A percentile compares a stretch with the other conserved stretches of the same genome.
Evolutionary conservation across 768 basidiomycete genomes (phyloP).

Genomic region (Leucogyrophana mollusca): DNA sequence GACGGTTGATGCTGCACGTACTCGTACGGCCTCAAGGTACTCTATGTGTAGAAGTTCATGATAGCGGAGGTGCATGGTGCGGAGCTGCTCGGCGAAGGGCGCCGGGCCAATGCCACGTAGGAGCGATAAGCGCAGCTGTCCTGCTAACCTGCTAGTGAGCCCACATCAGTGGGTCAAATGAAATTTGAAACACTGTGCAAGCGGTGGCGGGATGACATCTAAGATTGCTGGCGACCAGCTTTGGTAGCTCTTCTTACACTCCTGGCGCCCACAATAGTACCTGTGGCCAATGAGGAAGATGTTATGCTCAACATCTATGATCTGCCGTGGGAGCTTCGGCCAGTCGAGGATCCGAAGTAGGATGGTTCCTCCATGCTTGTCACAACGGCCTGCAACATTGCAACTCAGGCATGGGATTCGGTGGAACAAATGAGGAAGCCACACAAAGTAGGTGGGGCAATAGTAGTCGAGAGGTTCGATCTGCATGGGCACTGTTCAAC

Average conservation of each 20-base stretch:
- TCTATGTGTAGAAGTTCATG: slow-evolving; percentile 16
- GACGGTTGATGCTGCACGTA: background rate
- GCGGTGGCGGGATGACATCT: slow-evolving; percentile 10
- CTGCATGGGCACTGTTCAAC: background rate
- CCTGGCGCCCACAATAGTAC: slow-evolving; percentile 13
- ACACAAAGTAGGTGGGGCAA: background rate
- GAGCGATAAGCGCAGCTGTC: slow-evolving; percentile 17
- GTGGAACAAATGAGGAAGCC: slow-evolving; percentile 3
- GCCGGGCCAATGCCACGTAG: slow-evolving; percentile 22
- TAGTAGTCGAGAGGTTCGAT: slow-evolving; percentile 1
- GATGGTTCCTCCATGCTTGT: background rate
- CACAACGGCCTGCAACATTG: background rate
- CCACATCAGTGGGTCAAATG: slow-evolving; percentile 19
- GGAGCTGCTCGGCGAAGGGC: slow-evolving; percentile 21
- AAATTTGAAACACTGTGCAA: slow-evolving; percentile 23
- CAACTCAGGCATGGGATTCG: slow-evolving; percentile 1
- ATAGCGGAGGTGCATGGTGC: slow-evolving; percentile 14
- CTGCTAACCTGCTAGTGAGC: slow-evolving; percentile 13
- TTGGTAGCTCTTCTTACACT: slow-evolving; percentile 21
- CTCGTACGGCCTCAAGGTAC: background rate
- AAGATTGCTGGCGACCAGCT: slow-evolving; percentile 27
- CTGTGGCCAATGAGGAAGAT: slow-evolving; percentile 25
- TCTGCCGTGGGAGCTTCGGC: slow-evolving; percentile 1
- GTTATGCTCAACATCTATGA: slow-evolving; percentile 13
- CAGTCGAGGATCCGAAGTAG: background rate